phyloP scores from a whole-genome alignment of 148 eudicot species.

The Chenopodium quinoa region DNA sequence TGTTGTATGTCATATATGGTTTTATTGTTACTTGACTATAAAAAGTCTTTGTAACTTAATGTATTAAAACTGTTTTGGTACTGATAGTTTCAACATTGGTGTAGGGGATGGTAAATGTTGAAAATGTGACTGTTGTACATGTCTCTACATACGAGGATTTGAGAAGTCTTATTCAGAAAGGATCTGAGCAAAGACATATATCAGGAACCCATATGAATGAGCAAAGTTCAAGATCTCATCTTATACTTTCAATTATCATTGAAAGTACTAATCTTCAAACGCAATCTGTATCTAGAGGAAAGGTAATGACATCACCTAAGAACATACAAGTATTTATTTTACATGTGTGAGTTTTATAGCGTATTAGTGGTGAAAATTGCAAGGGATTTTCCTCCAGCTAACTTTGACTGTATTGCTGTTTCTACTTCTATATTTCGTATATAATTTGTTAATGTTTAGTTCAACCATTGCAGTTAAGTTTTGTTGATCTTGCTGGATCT shows the following conservation, averaged over 20 bases:
- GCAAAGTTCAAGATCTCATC: constrained; percentile 92
- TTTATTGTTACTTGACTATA: not conserved
- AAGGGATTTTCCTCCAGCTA: not conserved
- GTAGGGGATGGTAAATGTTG: constrained; percentile 95
- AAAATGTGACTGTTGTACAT: constrained; percentile 62
- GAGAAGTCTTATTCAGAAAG: constrained; percentile 67
- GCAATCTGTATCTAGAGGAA: constrained; percentile 88
- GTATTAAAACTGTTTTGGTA: not conserved
- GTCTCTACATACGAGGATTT: constrained; percentile 74
- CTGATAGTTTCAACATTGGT: constrained; percentile 4
- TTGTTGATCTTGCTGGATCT: constrained; percentile 99
- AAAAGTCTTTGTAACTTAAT: too few species aligned
- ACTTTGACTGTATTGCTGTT: not conserved
- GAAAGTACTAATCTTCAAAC: constrained; percentile 98
- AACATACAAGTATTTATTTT: too few species aligned
- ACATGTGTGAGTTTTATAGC: not conserved
- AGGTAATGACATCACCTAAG: constrained; percentile 46
- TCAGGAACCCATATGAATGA: constrained; percentile 98
- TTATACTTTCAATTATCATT: constrained; percentile 78
- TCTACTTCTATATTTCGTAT: not conserved
- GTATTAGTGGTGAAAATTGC: too few species aligned
- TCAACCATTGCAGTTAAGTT: constrained; percentile 66
- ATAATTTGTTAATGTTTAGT: not conserved
- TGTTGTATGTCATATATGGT: not conserved
- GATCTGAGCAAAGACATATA: constrained; percentile 90